phyloP scores from a whole-genome alignment of 805 yeast species.

The Metahyphopichia silvanorum region DNA sequence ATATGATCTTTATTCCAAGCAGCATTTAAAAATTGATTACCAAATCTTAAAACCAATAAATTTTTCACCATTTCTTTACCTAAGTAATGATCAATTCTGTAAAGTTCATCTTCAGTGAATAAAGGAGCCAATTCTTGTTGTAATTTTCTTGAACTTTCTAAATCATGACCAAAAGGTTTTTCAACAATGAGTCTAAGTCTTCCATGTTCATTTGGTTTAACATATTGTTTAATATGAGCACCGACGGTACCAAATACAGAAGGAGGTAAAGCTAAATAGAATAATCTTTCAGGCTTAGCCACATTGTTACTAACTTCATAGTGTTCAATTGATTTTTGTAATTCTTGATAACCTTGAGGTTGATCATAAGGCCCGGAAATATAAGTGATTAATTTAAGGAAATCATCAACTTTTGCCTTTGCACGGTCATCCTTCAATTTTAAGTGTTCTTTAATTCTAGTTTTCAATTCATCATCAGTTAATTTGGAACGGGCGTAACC shows the following conservation, averaged over 20 bases:
- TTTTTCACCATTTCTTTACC: constrained; percentile 99
- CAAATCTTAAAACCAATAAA: constrained; percentile 83
- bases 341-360: constrained; percentile 64
- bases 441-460: constrained; percentile 63
- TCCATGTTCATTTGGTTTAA: constrained; percentile 61
- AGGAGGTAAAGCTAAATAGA: constrained; percentile 94
- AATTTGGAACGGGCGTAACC: constrained; percentile 92
- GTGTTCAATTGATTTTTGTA: constrained; percentile 52
- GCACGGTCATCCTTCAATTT: constrained; percentile 44
- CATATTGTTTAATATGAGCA: constrained; percentile 60
- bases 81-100: constrained; percentile 94
- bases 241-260: constrained; percentile 83
- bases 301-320: constrained; percentile 53
- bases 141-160: constrained; percentile 71
- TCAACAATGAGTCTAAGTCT: constrained; percentile 80
- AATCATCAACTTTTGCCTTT: constrained; percentile 50
- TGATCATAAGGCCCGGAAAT: constrained; percentile 77
- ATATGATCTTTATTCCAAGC: constrained; percentile 84
- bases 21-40: constrained; percentile 83
- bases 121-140: constrained; percentile 79
- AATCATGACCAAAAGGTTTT: constrained; percentile 96
- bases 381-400: constrained; percentile 65
- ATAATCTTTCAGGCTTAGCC: constrained; percentile 67
- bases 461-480: constrained; percentile 61
- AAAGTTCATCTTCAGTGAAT: constrained; percentile 87